Percentiles rank a stretch among this genome's conserved stretches.
phyloP scores from a whole-genome alignment of 2,329 filamentous ascomycete species.

The Pseudogymnoascus sp. region DNA sequence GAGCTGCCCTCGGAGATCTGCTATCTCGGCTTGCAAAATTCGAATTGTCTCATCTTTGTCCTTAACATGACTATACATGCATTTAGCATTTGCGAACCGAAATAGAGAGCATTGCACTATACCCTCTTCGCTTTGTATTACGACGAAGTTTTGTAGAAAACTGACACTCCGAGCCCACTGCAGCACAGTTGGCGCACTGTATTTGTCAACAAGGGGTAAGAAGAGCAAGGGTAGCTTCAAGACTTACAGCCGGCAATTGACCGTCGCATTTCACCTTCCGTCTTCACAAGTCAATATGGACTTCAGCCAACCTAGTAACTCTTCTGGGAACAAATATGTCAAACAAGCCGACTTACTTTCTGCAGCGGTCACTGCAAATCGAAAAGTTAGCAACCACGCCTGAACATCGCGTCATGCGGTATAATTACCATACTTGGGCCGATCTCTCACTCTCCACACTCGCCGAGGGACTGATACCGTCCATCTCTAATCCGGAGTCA shows the following conservation, averaged over 20 bases:
- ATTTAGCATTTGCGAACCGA: background rate
- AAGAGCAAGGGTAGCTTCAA: background rate
- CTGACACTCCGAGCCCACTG: background rate
- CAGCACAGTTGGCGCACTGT: background rate
- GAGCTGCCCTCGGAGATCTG: background rate
- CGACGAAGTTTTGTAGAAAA: background rate
- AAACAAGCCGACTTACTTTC: background rate
- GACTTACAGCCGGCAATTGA: background rate
- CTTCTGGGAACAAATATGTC: background rate
- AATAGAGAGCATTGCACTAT: background rate
- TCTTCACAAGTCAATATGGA: background rate
- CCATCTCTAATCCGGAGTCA: background rate
- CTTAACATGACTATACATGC: background rate
- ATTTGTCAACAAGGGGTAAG: background rate
- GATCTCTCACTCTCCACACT: background rate
- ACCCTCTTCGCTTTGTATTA: background rate
- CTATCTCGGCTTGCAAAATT: background rate
- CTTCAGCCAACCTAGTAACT: background rate
- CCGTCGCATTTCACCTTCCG: background rate
- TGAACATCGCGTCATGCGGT: background rate
- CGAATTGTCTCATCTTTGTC: background rate
- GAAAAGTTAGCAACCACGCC: background rate
- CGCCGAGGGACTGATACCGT: background rate
- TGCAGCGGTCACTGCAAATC: background rate
- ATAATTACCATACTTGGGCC: background rate